Evolutionary conservation across 1,284 basidiomycete genomes (phyloP), one percentile per base, ranked within the genome.

Genomic region (Fereydounia khargensis): DNA sequence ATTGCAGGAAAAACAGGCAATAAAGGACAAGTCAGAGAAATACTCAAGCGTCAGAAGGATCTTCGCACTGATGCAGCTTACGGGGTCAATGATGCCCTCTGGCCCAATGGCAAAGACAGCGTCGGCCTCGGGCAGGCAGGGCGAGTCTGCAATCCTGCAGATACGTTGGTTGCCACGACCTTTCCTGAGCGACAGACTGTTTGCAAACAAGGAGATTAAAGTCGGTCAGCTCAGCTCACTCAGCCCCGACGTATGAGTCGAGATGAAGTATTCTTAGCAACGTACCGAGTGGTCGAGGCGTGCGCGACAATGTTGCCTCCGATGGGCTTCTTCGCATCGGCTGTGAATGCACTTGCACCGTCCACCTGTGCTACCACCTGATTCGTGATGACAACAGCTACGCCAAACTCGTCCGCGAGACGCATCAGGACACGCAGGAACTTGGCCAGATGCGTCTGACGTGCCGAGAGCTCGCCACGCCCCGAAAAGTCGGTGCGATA

Each of bases 311-410:
- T 76, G 52, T 76, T 76, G 13, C 75, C 75, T 16, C 75, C 75
- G 30, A 98, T 95, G 4, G 94, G 94, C 77, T 97, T 98, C 82
- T 96, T 96, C 5, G 79, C 76, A 89, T 65, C 70, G 60, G 91
- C 90, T 1, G 57, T 47, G 38, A 62, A 62, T 2, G 58, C 58
- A 13, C 49, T 52, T 10, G 65, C 69, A 24, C 65, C 68, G 47
- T 98, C 95, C 1, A 95, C 94, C 61, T 87, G 92, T 14, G 95
- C 96, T 81, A 99, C 96, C 51, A 99, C 95, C 78, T 99, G 95
- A 76, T 99, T 99, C 5, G 91, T 91, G 41, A 97, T 86, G 4
- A 98, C 91, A 14, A 98, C 94, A 0, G 94, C 94, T 21, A 98
- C 89, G 23, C 94, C 95, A 70, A 91, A 98, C 82, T 98, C 95